phyloP scores from a whole-genome alignment of 305 asterid species.

The Solanum chacoense region DNA sequence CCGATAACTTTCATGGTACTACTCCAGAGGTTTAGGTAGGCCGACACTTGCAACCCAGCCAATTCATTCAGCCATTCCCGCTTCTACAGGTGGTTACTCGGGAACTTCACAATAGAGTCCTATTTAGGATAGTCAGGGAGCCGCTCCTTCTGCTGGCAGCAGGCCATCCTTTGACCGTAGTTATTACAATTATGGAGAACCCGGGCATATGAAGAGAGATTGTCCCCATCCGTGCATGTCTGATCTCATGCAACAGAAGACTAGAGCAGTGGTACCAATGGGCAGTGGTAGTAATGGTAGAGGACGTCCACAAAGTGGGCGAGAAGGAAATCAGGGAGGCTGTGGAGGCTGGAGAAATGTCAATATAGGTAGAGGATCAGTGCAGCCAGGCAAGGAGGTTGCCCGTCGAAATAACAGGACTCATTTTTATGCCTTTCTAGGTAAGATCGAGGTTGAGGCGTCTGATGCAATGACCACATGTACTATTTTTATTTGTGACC shows the following conservation, averaged over 20 bases:
- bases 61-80: neutral
- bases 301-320: neutral
- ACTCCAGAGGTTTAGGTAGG: neutral
- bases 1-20: neutral
- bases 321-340: neutral
- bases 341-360: neutral
- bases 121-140: neutral
- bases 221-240: neutral
- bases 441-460: neutral
- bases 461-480: neutral
- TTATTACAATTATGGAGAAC: neutral
- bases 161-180: no score
- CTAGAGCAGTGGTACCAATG: neutral
- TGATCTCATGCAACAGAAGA: neutral
- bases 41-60: neutral
- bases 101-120: neutral
- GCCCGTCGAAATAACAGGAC: neutral
- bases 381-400: neutral
- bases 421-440: neutral
- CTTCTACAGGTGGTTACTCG: neutral
- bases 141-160: neutral
- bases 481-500: neutral
- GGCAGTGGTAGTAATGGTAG: neutral
- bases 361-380: neutral
- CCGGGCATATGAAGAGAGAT: no score